Evolutionary conservation across 345 rosid species (phyloP).

Genomic region (Ceriops tagal): DNA sequence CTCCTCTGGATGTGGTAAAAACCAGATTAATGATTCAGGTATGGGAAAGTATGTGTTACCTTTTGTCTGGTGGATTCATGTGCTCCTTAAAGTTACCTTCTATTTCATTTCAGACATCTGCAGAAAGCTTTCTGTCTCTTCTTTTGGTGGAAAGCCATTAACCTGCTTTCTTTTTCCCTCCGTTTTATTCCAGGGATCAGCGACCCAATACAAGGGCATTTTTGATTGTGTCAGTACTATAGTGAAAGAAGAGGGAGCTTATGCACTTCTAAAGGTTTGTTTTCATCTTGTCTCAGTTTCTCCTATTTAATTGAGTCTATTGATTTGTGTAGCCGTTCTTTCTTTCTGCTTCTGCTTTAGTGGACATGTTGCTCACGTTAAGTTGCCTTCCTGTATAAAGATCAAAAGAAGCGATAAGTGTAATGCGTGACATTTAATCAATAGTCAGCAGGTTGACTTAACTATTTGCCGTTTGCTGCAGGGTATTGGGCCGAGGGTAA

Average conservation of each 20-base stretch:
- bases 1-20: constrained; percentile 92
- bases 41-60: background rate
- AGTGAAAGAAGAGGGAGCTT: constrained; percentile 70
- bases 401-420: background rate
- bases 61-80: background rate
- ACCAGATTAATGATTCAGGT: constrained; percentile 98
- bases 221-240: constrained; percentile 73
- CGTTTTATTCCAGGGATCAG: constrained; percentile 52
- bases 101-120: background rate
- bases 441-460: background rate
- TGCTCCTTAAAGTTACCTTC: too few species aligned
- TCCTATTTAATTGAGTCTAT: background rate
- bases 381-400: too few species aligned
- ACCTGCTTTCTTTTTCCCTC: background rate
- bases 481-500: constrained; percentile 86
- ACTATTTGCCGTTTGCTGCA: constrained; percentile 18
- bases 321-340: background rate
- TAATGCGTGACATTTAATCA: background rate
- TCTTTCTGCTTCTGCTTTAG: background rate
- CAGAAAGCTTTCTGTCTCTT: background rate
- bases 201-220: constrained; percentile 67
- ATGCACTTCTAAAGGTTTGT: constrained; percentile 78
- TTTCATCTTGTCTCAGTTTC: background rate
- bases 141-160: background rate
- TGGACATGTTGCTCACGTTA: too few species aligned